phyloP scores from a whole-genome alignment of 2,329 filamentous ascomycete species.

The Cladosporium austrohemisphaericum region DNA sequence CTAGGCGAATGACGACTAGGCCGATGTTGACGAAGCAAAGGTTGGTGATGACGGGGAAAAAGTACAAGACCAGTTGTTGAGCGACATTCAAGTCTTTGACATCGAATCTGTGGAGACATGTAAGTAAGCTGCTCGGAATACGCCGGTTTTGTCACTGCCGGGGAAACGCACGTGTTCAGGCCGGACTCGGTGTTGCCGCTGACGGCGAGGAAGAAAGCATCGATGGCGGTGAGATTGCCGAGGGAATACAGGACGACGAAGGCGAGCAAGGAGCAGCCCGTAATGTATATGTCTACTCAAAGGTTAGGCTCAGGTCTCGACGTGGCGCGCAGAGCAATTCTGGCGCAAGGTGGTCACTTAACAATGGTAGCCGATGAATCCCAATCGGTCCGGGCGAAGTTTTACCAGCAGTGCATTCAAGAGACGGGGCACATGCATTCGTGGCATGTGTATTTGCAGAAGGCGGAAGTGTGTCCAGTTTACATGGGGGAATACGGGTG shows the following conservation, averaged over 20 bases:
- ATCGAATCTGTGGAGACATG: too few species aligned
- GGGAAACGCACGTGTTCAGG: constrained; percentile 51
- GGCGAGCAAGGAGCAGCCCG: constrained; percentile 36
- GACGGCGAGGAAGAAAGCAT: constrained; percentile 50
- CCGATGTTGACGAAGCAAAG: constrained; percentile 50
- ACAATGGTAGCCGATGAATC: constrained; percentile 1
- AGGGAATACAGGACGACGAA: constrained; percentile 38
- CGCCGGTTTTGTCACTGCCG: too few species aligned
- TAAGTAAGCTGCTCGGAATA: too few species aligned
- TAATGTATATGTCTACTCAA: too few species aligned
- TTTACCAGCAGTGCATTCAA: too few species aligned
- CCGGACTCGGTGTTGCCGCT: constrained; percentile 51
- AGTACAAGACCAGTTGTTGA: constrained; percentile 52
- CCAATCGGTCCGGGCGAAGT: too few species aligned
- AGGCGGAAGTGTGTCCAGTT: too few species aligned
- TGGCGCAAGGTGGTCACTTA: constrained; percentile 6
- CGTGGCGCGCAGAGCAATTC: too few species aligned
- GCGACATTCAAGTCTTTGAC: constrained; percentile 49
- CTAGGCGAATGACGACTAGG: constrained; percentile 47
- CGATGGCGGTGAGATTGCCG: constrained; percentile 42
- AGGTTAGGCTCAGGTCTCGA: too few species aligned
- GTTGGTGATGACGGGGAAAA: constrained; percentile 49
- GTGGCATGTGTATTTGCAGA: too few species aligned
- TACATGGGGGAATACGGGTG: too few species aligned
- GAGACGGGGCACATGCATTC: too few species aligned